Percentiles rank a stretch among this genome's conserved stretches.
Conservation (phyloP, 106 monocot genomes). For the Iris macrosiphon region DNA sequence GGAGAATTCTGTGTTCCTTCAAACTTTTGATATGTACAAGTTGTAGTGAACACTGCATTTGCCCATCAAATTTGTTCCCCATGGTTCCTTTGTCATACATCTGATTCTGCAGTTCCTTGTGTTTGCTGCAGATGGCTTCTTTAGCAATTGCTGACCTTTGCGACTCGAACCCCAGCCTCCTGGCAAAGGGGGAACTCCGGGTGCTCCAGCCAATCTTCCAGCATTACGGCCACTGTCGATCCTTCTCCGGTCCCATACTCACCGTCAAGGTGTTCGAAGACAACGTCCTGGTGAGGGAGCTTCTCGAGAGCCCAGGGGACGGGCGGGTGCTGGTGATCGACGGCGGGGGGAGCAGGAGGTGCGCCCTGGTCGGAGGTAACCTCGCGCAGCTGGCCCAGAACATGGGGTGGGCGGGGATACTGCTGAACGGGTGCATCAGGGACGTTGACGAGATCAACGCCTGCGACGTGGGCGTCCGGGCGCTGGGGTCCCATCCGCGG, state of each 20-base stretch:
- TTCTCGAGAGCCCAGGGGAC: conserved; percentile 19
- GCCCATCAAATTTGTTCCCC: no score
- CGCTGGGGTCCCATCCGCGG: conserved; percentile 17
- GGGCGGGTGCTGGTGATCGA: conserved; percentile 23
- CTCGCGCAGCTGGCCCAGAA: conserved; percentile 15
- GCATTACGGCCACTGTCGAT: conserved; percentile 9
- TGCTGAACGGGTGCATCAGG: conserved; percentile 23
- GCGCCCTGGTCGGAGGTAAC: conserved; percentile 23
- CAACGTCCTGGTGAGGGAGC: conserved; percentile 15
- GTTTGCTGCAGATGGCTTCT: conserved; percentile 20
- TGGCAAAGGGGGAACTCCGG: conserved; percentile 15
- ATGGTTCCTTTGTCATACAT: no score
- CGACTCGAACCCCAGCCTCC: conserved; percentile 9
- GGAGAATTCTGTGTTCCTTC: no score
- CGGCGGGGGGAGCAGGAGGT: conserved; percentile 17
- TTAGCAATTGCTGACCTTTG: conserved; percentile 16
- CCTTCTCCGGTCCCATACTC: conserved; percentile 17
- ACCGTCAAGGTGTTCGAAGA: conserved; percentile 27
- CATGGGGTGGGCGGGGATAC: conserved; percentile 22
- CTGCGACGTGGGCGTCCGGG: conserved; percentile 14
- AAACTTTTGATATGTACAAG: no score
- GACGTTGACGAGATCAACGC: conserved; percentile 25
- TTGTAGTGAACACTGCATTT: no score
- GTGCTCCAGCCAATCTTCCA: conserved; percentile 23
- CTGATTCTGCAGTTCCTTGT: no score